phyloP scores from a whole-genome alignment of 768 basidiomycete species.

The Termitomyces sp. region DNA sequence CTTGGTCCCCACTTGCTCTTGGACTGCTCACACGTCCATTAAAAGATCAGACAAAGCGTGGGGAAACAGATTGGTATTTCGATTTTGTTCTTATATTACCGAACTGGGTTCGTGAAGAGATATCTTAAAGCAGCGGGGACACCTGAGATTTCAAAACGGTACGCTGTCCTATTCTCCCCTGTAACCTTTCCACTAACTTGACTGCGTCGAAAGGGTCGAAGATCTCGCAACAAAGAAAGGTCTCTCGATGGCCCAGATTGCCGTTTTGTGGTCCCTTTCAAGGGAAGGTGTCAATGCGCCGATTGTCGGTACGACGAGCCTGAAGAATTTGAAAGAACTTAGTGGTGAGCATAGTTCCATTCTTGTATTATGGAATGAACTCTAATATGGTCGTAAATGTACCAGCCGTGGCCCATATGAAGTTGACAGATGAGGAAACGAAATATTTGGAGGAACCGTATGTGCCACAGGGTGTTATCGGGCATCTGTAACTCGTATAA shows the following conservation, averaged over 20 bases:
- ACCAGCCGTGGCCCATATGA: constrained; percentile 43
- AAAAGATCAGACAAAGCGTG: constrained; percentile 37
- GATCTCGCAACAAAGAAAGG: constrained; percentile 51
- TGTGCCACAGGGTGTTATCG: constrained; percentile 40
- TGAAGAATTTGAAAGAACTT: constrained; percentile 51
- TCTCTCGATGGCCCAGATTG: constrained; percentile 57
- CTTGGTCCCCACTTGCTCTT: constrained; percentile 58
- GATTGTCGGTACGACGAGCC: constrained; percentile 33
- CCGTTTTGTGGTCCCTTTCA: constrained; percentile 50
- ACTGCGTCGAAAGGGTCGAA: constrained; percentile 40
- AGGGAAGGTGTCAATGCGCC: constrained; percentile 30
- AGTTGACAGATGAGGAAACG: constrained; percentile 55
- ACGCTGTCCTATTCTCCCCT: background rate
- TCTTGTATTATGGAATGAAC: too few species aligned
- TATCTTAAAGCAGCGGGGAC: constrained; percentile 28
- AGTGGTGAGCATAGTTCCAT: constrained; percentile 33
- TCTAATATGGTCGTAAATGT: background rate
- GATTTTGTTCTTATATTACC: background rate
- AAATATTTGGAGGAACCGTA: constrained; percentile 58
- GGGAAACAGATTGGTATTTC: constrained; percentile 33
- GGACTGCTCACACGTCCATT: constrained; percentile 46
- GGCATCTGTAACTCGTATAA: constrained; percentile 28
- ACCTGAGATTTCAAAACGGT: constrained; percentile 39
- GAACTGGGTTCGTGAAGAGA: constrained; percentile 13
- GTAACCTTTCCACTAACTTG: background rate